Evolutionary conservation across 371 early-diverging fungal species (phyloP), one percentile per base, ranked within the genome.

Genomic region (Mucor velutinosus): DNA sequence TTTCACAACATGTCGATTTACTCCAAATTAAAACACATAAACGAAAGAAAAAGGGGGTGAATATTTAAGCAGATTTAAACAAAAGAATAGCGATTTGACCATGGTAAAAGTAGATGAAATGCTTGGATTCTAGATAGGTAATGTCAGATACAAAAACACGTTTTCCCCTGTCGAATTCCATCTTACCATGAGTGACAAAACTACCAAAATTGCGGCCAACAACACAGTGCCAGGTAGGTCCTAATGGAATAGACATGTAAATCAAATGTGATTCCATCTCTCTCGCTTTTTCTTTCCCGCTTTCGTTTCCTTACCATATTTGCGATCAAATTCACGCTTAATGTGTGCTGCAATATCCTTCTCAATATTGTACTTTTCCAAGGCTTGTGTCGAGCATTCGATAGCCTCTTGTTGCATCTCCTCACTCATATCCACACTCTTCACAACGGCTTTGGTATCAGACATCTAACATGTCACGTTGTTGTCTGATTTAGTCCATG

Each of bases 131-230:
- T 86, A 81, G 14, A 29, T 27, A 49, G 21, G 12, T 33, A 11
- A n/a, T 14, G 19, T 29, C n/a, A 60, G 23, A 41, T 19, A 37
- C 49, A 19, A n/a, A 41, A 41, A 56, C 41, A 55, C 29, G 19
- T 43, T 32, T 11, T 21, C 41, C n/a, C 25, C 23, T 30, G 29
- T 51, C 12, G 11, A 49, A 23, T 23, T 51, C 3, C 25, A 51
- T 53, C 75, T 79, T 87, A 96, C 95, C 95, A 75, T 99, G 98
- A 33, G 99, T 98, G 12, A 98, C 99, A 72, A 94, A 97, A 60
- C 95, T 95, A 60, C 98, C 99, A 91, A 97, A 98, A 88, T 94
- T 97, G 67, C 96, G 88, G 61, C 99, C 99, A 58, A 97, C 99
- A 66, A 98, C 93, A 77, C 95, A 97, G 78, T 99, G 99, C 98